A percentile compares a stretch with the other conserved stretches of the same genome.
Evolutionary conservation across 495 filamentous ascomycete species (phyloP).

Genomic region (Aspergillus hancockii): DNA sequence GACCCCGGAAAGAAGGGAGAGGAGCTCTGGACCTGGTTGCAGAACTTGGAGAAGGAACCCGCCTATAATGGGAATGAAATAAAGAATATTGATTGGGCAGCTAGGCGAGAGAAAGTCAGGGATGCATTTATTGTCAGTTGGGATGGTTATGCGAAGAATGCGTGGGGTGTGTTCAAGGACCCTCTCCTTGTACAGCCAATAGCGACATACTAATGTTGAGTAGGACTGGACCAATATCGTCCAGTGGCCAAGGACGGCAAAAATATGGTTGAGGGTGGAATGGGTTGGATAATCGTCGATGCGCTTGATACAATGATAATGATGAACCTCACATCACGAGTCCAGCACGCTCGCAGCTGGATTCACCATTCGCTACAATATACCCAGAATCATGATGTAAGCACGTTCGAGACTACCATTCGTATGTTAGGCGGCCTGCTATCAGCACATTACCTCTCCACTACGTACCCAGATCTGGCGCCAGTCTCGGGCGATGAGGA

Average conservation of each 20-base stretch:
- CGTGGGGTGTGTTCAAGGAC: constrained; percentile 70
- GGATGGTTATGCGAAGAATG: constrained; percentile 89
- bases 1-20: constrained; percentile 26
- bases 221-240: constrained; percentile 83
- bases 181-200: neutral
- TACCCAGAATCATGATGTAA: constrained; percentile 92
- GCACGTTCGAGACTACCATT: constrained; percentile 97
- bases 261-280: constrained; percentile 71
- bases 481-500: constrained; percentile 74
- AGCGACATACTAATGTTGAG: constrained; percentile 12
- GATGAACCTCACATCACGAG: constrained; percentile 91
- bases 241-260: constrained; percentile 76
- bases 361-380: constrained; percentile 79
- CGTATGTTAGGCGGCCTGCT: constrained; percentile 95
- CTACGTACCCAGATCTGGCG: constrained; percentile 65
- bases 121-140: constrained; percentile 88
- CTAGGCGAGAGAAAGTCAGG: constrained; percentile 79
- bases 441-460: constrained; percentile 91
- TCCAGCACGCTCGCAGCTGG: constrained; percentile 88
- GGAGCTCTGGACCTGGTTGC: constrained; percentile 45
- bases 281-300: constrained; percentile 99
- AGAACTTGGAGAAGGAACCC: constrained; percentile 33
- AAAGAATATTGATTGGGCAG: constrained; percentile 60
- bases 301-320: constrained; percentile 94
- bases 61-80: constrained; percentile 15